These are phyloP conservation scores for Boletus reticuloceps DNA, from an alignment of 768 basidiomycete genomes.

Conservation along the genomic window DNA sequence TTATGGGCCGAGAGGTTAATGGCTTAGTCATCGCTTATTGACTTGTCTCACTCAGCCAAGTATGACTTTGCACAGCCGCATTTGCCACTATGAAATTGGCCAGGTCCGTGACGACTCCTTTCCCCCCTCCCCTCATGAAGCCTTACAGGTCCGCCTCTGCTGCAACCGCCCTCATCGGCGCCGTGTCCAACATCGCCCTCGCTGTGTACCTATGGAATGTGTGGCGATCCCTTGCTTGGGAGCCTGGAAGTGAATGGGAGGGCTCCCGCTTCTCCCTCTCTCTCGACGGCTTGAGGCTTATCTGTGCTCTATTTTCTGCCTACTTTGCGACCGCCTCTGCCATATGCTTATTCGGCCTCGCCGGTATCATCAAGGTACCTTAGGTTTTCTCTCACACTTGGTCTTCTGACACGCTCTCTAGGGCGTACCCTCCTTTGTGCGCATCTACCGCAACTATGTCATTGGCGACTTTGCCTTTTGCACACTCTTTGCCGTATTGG, in stretches of 20 bases:
- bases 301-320: constrained; percentile 61
- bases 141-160: constrained; percentile 35
- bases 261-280: constrained; percentile 40
- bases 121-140: constrained; percentile 1
- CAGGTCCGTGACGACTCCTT: not conserved
- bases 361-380: constrained; percentile 67
- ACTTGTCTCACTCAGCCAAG: constrained; percentile 13
- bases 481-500: constrained; percentile 53
- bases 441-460: constrained; percentile 80
- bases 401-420: constrained; percentile 25
- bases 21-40: constrained; percentile 13
- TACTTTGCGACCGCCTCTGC: constrained; percentile 67
- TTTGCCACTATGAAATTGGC: constrained; percentile 4
- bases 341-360: constrained; percentile 63
- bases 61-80: constrained; percentile 9
- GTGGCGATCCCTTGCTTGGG: constrained; percentile 46
- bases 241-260: constrained; percentile 50
- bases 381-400: not conserved
- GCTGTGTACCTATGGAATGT: constrained; percentile 40
- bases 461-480: constrained; percentile 76
- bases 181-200: constrained; percentile 39
- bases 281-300: constrained; percentile 40
- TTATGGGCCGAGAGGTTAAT: not conserved
- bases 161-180: constrained; percentile 38
- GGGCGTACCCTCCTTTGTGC: constrained; percentile 63